Base-by-base conservation (phyloP, 495 filamentous ascomycete genomes). In the Pyrenula massariospora region DNA sequence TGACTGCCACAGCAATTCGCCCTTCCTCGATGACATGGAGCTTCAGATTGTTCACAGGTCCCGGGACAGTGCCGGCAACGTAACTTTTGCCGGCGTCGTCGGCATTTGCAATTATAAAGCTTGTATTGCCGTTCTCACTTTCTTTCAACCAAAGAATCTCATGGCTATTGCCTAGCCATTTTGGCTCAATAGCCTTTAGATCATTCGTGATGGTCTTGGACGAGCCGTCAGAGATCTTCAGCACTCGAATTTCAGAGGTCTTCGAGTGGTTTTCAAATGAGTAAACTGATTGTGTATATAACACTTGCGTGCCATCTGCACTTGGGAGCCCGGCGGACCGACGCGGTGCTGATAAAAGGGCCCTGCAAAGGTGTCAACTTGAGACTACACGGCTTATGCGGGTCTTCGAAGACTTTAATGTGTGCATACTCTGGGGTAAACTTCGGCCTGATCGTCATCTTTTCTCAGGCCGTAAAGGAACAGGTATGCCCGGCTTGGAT, bases 311-410 rank as follows among this genome's bases (percentile, higher is more conserved):
- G 3, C 87, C 89, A 31, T 79, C 73, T 3, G 78, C 62, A 66
- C 93, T 95, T 24, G 92, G 90, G 12, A 84, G 68, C 22, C 86
- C 91, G 21, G 83, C 65, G 48, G 87, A 88, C 48, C 92, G 83
- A 31, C 92, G 82, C 24, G 92, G 89, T 12, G 90, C 89, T 62
- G 84, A 84, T 62, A 97, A 82, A 55, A 97, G 80, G 42, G 91
- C 85, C 66, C 75, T 78, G 36, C 15, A 8, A 15, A 42, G 31
- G 15, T 42, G 15, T 42, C 15, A 42, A 15, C 31, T n/a, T n/a
- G n/a, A n/a, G n/a, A n/a, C n/a, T n/a, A n/a, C n/a, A n/a, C n/a
- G n/a, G n/a, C n/a, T n/a, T n/a, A n/a, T n/a, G n/a, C n/a, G n/a
- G n/a, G n/a, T n/a, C n/a, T n/a, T n/a, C n/a, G n/a, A n/a, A n/a